phyloP scores from a whole-genome alignment of 108 stramenopile genomes.

The Skeletonema menzelii region DNA sequence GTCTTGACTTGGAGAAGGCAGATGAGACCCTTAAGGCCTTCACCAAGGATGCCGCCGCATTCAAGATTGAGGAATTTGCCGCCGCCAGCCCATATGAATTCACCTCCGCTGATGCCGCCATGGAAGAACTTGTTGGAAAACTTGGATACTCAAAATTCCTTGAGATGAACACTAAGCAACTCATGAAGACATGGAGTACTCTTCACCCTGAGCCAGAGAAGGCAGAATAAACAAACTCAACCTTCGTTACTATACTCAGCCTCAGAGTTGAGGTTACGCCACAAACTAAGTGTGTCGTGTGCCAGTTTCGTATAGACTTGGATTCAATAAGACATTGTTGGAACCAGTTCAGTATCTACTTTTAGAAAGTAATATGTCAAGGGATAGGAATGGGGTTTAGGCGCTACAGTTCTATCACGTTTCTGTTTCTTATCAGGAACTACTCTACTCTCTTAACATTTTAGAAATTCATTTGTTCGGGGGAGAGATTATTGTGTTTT shows the following conservation, averaged over 20 bases:
- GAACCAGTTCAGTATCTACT: background rate
- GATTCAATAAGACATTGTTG: background rate
- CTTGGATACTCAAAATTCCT: conserved; percentile 87
- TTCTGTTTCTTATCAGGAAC: conserved; percentile 1
- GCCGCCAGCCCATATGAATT: conserved; percentile 61
- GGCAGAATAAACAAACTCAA: conserved; percentile 38
- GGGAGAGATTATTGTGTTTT: background rate
- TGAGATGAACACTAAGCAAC: conserved; percentile 73
- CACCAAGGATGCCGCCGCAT: conserved; percentile 88
- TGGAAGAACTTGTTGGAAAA: conserved; percentile 74
- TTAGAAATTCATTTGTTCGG: conserved; percentile 14
- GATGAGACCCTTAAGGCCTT: conserved; percentile 88
- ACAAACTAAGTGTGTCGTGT: background rate
- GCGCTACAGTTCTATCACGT: background rate
- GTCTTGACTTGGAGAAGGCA: conserved; percentile 83
- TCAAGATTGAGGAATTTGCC: conserved; percentile 87
- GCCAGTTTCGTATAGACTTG: background rate
- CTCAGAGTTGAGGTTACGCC: conserved; percentile 4
- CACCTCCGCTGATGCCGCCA: conserved; percentile 55
- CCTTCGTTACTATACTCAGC: background rate
- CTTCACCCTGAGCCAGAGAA: conserved; percentile 59
- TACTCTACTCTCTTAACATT: conserved; percentile 24
- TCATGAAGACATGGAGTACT: conserved; percentile 76
- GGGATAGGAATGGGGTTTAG: background rate
- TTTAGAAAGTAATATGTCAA: conserved; percentile 1